Base-by-base conservation (phyloP, 441 rosid genomes). In the Erodium trifolium region DNA sequence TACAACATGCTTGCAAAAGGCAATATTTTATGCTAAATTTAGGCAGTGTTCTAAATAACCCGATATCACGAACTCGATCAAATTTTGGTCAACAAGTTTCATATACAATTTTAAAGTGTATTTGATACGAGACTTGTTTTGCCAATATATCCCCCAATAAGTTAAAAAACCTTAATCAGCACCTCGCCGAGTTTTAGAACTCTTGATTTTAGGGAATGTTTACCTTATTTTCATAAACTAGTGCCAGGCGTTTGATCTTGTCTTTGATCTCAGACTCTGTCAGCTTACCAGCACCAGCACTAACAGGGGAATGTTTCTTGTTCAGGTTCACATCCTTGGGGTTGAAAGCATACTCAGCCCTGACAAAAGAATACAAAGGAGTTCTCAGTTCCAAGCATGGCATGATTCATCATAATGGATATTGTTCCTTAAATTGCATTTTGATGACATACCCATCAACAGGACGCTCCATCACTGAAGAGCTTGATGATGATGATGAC, bases 271-370 rank as follows among this genome's bases (percentile, higher is more conserved):
- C 86, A 63, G 88, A 84, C 81, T 91, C 95, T 8, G 89, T 80
- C 80, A 78, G 67, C 73, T 89, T 86, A 37, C 76, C 77, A 12
- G 17, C 34, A 23, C 73, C 63, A 16, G 23, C 29, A 57, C 63
- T 75, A 9, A 70, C 76, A 0, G 96, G 89, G 13, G 93, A 78
- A 65, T 71, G 76, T 76, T 70, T 89, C 83, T 75, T 78, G 71
- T 69, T 79, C 59, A 75, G 68, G 19, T 78, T 82, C 57, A 89
- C 74, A 78, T 91, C 95, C 83, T 89, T 88, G 0, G 97, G 97
- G 37, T 89, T 91, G 83, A 89, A 88, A 47, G 99, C 97, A 76
- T 73, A 81, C 68, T 71, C 83, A 49, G 96, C 93, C 81, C 99
- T 88, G 81, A 34, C 66, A 76, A 62, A 47, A 80, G 71, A 39